These are phyloP conservation scores for Actinomucor elegans DNA, from an alignment of 371 early-diverging fungal species.

Conservation along the genomic window DNA sequence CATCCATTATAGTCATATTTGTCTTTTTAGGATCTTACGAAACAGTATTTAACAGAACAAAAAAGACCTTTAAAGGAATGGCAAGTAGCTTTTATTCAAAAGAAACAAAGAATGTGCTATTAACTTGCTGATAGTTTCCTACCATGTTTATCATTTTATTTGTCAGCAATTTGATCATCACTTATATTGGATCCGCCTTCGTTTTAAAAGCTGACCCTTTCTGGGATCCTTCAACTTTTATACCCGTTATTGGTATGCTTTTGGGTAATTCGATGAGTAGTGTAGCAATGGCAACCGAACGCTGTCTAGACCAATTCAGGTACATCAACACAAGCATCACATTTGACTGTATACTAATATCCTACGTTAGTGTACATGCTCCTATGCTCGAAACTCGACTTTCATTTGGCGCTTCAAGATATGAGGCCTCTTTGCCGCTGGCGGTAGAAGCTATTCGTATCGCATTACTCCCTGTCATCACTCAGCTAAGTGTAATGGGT, in stretches of 20 bases:
- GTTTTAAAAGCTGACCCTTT: constrained; percentile 75
- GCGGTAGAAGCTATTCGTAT: constrained; percentile 72
- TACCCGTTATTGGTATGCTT: constrained; percentile 88
- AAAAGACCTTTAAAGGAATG: constrained; percentile 42
- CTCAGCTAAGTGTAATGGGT: constrained; percentile 83
- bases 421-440: constrained; percentile 80
- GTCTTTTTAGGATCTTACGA: constrained; percentile 44
- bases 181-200: constrained; percentile 58
- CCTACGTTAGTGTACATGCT: constrained; percentile 59
- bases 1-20: constrained; percentile 24
- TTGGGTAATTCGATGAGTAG: constrained; percentile 85
- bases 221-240: constrained; percentile 74
- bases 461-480: constrained; percentile 81
- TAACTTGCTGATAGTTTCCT: constrained; percentile 33
- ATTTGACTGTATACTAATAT: too few species aligned
- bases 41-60: constrained; percentile 41
- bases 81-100: constrained; percentile 17
- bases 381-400: constrained; percentile 75
- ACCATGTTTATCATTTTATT: constrained; percentile 48
- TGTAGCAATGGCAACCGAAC: constrained; percentile 73
- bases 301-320: constrained; percentile 63
- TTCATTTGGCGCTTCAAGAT: constrained; percentile 79
- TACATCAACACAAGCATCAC: too few species aligned
- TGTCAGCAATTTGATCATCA: constrained; percentile 49
- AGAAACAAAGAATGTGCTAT: neutral